A percentile compares a stretch with the other conserved stretches of the same genome.
These are phyloP conservation scores for Curvularia verruculosa DNA, from an alignment of 2,329 filamentous ascomycete species.

Conservation along the genomic window DNA sequence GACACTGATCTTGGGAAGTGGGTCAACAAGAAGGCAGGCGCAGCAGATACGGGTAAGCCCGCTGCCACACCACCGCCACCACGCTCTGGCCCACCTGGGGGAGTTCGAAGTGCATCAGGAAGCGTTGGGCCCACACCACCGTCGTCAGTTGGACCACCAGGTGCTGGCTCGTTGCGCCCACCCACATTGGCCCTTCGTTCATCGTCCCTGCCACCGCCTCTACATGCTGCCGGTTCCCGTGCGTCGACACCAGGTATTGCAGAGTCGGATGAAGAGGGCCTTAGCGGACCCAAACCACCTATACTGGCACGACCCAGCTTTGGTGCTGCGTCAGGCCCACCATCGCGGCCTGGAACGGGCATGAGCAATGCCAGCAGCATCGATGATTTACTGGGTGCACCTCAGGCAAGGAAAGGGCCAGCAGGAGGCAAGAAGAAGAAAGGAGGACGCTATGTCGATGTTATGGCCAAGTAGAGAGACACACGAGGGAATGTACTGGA, in stretches of 20 bases:
- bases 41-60: constrained; percentile 63
- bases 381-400: constrained; percentile 84
- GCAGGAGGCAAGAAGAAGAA: constrained; percentile 70
- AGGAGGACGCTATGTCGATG: constrained; percentile 89
- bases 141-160: constrained; percentile 42
- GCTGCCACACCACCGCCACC: constrained; percentile 78
- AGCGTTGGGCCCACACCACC: constrained; percentile 35
- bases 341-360: constrained; percentile 68
- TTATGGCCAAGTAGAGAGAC: constrained; percentile 49
- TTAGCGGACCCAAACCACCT: constrained; percentile 26
- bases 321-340: constrained; percentile 39
- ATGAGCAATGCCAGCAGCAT: constrained; percentile 94
- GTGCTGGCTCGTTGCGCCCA: constrained; percentile 21
- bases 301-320: constrained; percentile 33
- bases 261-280: constrained; percentile 37
- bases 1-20: constrained; percentile 97
- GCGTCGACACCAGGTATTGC: constrained; percentile 43
- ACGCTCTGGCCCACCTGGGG: constrained; percentile 57
- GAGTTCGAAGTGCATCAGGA: constrained; percentile 58
- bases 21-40: constrained; percentile 91
- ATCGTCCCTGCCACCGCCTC: constrained; percentile 47
- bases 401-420: constrained; percentile 68
- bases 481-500: not conserved
- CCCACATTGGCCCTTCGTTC: constrained; percentile 35
- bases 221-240: constrained; percentile 34